Base-by-base conservation (phyloP, 2,329 filamentous ascomycete genomes). In the Teratosphaeria viscida region DNA sequence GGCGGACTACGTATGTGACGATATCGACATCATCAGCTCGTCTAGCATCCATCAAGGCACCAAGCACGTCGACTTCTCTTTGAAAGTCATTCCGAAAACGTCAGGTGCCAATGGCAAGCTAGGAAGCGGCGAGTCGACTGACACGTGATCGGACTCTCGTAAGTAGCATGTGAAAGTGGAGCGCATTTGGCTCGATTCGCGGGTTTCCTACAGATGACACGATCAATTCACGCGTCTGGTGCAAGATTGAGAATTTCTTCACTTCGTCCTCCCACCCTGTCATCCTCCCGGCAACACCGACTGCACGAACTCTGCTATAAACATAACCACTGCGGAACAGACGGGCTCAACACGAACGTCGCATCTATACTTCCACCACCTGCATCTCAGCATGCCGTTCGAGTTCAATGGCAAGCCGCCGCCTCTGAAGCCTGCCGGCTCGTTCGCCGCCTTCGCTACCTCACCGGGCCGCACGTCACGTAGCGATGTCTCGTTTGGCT, bases 41-140 rank as follows among this genome's bases (percentile, higher is more conserved):
- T 96, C 92, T 72, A 92, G 89, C 57, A 96, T 99, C 70, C 94
- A 99, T 71, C 94, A 99, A 77, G 92, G 94, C 2, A 90, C 95
- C 2, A 85, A 88, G 34, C 91, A 96, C 72, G 85, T 99, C 54
- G 94, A 99, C 74, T 97, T 96, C 73, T 96, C 92, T 5, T 80
- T 99, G 66, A 99, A 99, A 79, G 92, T 99, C 57, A 74, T 80
- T 47, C 78, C 78, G 0, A 79, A 77, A 65, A 70, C 63, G 57
- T 58, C 57, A 34, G 59, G 27, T 6, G 57, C 59, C 23, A 57
- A 63, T 57, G 65, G 63, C n/a, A 67, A 66, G 58, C 53, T 58
- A 29, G 67, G 65, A 16, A 61, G 61, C 39, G 66, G 65, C 23
- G 64, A 68, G 57, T 58, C 65, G 12, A 60, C 57, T 19, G 62